Evolutionary conservation across 345 rosid species (phyloP).

Genomic region (Turnera subulata): DNA sequence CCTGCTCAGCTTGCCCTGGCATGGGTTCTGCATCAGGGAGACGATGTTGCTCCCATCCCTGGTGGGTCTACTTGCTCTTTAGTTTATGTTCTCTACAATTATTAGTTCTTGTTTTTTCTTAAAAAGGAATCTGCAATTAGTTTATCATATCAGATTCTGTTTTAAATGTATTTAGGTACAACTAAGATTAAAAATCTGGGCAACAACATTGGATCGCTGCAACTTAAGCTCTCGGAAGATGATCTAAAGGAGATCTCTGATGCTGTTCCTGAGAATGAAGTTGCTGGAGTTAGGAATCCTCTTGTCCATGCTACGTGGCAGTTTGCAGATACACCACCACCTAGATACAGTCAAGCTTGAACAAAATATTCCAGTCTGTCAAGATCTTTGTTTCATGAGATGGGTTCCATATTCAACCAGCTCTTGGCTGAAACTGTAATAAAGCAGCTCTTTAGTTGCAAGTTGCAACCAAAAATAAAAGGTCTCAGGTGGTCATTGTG

Average conservation of each 20-base stretch:
- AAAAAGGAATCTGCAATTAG: not conserved
- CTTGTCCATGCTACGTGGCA: constrained; percentile 16
- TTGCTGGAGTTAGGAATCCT: constrained; percentile 13
- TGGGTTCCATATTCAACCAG: no score
- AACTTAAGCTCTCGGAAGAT: constrained; percentile 22
- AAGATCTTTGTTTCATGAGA: no score
- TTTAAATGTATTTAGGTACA: constrained; percentile 19
- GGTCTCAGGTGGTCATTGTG: no score
- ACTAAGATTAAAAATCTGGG: constrained; percentile 28
- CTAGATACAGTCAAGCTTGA: not conserved
- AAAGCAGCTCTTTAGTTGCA: no score
- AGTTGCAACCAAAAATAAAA: no score
- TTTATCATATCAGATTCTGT: not conserved
- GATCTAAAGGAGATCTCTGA: constrained; percentile 35
- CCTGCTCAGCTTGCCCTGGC: constrained; percentile 37
- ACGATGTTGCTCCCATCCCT: constrained; percentile 37
- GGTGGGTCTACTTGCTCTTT: constrained; percentile 20
- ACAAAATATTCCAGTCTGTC: no score
- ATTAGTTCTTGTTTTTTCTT: no score
- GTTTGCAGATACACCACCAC: constrained; percentile 30
- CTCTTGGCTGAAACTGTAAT: no score
- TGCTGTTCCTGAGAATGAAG: constrained; percentile 28
- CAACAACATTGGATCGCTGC: constrained; percentile 26
- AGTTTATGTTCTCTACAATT: no score
- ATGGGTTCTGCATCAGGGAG: constrained; percentile 36